Percentiles rank a stretch among this genome's conserved stretches.
Conservation (phyloP, 768 basidiomycete genomes). For the Tricholoma matsutake region DNA sequence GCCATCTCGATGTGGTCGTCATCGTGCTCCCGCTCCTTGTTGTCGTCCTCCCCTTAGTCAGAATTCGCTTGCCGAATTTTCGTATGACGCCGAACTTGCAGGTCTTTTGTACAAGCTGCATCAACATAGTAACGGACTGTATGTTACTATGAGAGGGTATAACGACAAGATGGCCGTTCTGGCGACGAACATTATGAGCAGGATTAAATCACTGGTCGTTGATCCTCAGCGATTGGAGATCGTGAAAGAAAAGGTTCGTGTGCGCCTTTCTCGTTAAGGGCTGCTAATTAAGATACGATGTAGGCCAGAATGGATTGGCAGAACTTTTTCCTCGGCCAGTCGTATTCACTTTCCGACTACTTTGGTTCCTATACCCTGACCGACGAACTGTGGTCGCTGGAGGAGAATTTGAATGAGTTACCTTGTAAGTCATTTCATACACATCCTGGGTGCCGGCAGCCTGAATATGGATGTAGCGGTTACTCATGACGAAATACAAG, state of each 20-base stretch:
- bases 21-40: neutral
- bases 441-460: neutral
- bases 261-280: neutral
- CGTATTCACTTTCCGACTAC: slow-evolving; percentile 76
- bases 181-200: slow-evolving; percentile 66
- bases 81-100: slow-evolving; percentile 91
- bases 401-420: slow-evolving; percentile 77
- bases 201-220: slow-evolving; percentile 60
- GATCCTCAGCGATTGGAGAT: slow-evolving; percentile 72
- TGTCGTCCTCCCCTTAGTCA: no score
- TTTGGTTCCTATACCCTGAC: slow-evolving; percentile 70
- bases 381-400: slow-evolving; percentile 69
- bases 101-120: slow-evolving; percentile 75
- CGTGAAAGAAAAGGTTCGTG: slow-evolving; percentile 76
- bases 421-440: slow-evolving; percentile 49
- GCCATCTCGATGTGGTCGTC: neutral
- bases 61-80: slow-evolving; percentile 86
- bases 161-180: slow-evolving; percentile 87
- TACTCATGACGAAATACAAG: slow-evolving; percentile 65
- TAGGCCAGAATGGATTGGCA: slow-evolving; percentile 77
- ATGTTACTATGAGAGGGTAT: slow-evolving; percentile 74
- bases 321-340: slow-evolving; percentile 86
- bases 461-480: slow-evolving; percentile 45
- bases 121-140: slow-evolving; percentile 62
- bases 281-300: slow-evolving; percentile 2